A percentile compares a stretch with the other conserved stretches of the same genome.
Conservation (phyloP, 2,329 filamentous ascomycete species). For the Penicillium sp. region DNA sequence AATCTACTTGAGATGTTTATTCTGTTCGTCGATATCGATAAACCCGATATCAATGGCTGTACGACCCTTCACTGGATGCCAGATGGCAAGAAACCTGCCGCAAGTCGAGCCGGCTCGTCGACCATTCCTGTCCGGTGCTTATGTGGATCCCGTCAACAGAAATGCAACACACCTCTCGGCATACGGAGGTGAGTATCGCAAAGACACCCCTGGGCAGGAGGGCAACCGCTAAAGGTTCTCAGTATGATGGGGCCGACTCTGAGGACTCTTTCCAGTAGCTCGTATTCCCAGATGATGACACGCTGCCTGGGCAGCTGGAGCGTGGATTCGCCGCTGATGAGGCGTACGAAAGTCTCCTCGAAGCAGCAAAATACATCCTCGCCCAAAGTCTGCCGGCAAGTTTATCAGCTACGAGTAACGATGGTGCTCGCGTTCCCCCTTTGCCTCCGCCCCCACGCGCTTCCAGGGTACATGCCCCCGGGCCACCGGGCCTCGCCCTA, state of each 20-base stretch:
- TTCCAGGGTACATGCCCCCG: no score
- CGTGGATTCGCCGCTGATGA: slow-evolving; percentile 37
- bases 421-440: slow-evolving; percentile 11
- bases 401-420: neutral
- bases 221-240: neutral
- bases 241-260: slow-evolving; percentile 34
- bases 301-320: slow-evolving; percentile 24
- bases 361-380: slow-evolving; percentile 29
- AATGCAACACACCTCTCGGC: no score
- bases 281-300: slow-evolving; percentile 22
- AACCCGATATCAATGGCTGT: no score
- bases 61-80: no score
- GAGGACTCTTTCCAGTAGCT: slow-evolving; percentile 26
- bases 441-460: slow-evolving; percentile 25
- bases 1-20: no score
- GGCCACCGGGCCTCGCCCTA: no score
- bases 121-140: no score
- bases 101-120: no score
- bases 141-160: no score
- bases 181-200: slow-evolving; percentile 23
- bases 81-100: no score
- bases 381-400: slow-evolving; percentile 4
- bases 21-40: no score
- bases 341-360: slow-evolving; percentile 27
- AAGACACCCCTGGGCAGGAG: neutral